A percentile compares a stretch with the other conserved stretches of the same genome.
Conservation (phyloP, 2,329 filamentous ascomycete genomes). For the Colletotrichum shisoi region DNA sequence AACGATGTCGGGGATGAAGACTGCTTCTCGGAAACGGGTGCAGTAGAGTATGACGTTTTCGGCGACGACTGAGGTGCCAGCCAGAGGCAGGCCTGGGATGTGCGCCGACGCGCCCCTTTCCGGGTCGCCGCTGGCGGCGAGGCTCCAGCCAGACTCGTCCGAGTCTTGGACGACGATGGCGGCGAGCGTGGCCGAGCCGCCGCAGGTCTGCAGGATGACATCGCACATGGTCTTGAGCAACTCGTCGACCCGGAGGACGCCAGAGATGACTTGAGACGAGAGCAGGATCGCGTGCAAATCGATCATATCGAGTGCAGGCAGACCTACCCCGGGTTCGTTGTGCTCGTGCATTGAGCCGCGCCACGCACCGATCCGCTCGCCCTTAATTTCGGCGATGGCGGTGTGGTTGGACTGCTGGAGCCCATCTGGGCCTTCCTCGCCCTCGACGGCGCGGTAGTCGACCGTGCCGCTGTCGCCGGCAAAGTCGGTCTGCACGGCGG, state of each 20-base stretch:
- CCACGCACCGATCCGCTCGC: constrained; percentile 70
- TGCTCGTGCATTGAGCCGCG: constrained; percentile 65
- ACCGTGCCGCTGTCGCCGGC: constrained; percentile 63
- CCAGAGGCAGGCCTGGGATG: constrained; percentile 69
- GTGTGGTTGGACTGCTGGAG: constrained; percentile 54
- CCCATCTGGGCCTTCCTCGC: constrained; percentile 54
- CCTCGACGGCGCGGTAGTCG: constrained; percentile 59
- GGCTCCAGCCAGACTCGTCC: constrained; percentile 69
- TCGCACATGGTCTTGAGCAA: constrained; percentile 82
- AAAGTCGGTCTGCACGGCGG: constrained; percentile 75
- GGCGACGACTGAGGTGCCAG: constrained; percentile 72
- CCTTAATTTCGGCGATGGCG: constrained; percentile 59
- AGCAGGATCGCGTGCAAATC: constrained; percentile 80
- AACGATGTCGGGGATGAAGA: constrained; percentile 77
- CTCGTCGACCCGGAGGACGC: constrained; percentile 76
- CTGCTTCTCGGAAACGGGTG: constrained; percentile 76
- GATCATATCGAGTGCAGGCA: constrained; percentile 83
- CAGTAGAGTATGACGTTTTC: constrained; percentile 80
- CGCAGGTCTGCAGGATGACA: constrained; percentile 80
- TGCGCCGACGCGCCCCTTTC: constrained; percentile 73
- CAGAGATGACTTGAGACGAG: constrained; percentile 81
- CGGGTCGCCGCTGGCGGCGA: constrained; percentile 76
- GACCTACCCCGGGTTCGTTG: constrained; percentile 65
- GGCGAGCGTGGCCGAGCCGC: constrained; percentile 72
- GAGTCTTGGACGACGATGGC: constrained; percentile 78